phyloP scores from a whole-genome alignment of 129 eudicot species.

The Helichrysum umbraculigerum region DNA sequence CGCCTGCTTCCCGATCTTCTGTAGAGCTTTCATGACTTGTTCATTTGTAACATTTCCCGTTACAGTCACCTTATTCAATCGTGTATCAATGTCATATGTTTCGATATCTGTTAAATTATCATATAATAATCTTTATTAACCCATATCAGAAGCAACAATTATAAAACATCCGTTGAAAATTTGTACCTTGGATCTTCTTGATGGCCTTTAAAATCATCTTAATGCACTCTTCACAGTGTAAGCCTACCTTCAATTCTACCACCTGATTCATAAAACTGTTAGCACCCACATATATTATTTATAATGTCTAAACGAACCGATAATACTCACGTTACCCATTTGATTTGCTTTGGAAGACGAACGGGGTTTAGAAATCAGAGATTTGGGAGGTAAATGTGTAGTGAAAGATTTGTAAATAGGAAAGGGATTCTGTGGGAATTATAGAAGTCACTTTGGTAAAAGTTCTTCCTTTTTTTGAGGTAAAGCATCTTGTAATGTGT shows the following conservation, averaged over 20 bases:
- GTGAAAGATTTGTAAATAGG: slow-evolving; percentile 11
- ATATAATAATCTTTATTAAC: not conserved
- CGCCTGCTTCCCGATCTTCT: slow-evolving; percentile 89
- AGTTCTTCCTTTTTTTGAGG: slow-evolving; percentile 13
- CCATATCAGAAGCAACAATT: not conserved
- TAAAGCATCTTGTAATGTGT: slow-evolving; percentile 26
- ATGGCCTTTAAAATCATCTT: slow-evolving; percentile 92
- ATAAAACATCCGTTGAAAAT: not conserved
- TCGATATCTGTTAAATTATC: slow-evolving; percentile 64
- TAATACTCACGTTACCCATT: slow-evolving; percentile 36
- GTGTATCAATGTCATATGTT: slow-evolving; percentile 75
- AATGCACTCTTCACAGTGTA: slow-evolving; percentile 94
- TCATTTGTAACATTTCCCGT: slow-evolving; percentile 83
- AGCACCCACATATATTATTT: not conserved
- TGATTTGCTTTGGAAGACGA: slow-evolving; percentile 9
- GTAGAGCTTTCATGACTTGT: slow-evolving; percentile 70
- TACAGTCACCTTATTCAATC: slow-evolving; percentile 73
- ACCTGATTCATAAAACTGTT: slow-evolving; percentile 44
- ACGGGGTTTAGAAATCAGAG: not conserved
- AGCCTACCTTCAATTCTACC: slow-evolving; percentile 91
- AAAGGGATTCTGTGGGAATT: slow-evolving; percentile 22
- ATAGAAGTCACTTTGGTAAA: slow-evolving; percentile 24
- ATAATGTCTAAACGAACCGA: not conserved
- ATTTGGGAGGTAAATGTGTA: slow-evolving; percentile 4
- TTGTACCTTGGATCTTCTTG: slow-evolving; percentile 86